Conservation (phyloP, 2,329 filamentous ascomycete genomes). For the Ascochyta viciae-villosae region DNA sequence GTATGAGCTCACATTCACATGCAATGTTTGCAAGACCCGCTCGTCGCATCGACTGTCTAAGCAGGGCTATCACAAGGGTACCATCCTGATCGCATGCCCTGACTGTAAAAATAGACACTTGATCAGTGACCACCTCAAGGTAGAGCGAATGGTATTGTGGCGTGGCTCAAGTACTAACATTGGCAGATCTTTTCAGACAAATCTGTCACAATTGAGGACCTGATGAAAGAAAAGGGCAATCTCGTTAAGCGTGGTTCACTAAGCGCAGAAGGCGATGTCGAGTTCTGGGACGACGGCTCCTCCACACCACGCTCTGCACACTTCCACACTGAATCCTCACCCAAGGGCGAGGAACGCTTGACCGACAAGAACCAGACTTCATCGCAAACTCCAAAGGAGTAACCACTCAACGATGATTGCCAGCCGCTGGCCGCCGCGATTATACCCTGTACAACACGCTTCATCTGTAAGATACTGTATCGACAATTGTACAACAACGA, state of each 20-base stretch:
- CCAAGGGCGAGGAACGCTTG: constrained; percentile 34
- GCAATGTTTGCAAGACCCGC: constrained; percentile 79
- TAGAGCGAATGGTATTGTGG: constrained; percentile 32
- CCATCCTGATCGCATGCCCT: constrained; percentile 87
- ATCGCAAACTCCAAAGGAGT: constrained; percentile 23
- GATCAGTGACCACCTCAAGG: constrained; percentile 86
- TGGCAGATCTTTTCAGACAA: constrained; percentile 73
- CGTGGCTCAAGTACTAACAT: constrained; percentile 7
- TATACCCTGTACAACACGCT: constrained; percentile 18
- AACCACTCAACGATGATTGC: background rate
- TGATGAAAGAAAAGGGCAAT: constrained; percentile 78
- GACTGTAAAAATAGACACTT: constrained; percentile 85
- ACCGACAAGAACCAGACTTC: constrained; percentile 24
- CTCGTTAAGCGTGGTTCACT: constrained; percentile 75
- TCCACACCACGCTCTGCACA: constrained; percentile 44
- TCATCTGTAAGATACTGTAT: constrained; percentile 11
- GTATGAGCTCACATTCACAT: constrained; percentile 92
- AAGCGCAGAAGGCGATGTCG: constrained; percentile 81
- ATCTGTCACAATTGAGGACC: constrained; percentile 74
- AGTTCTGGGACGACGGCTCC: constrained; percentile 84
- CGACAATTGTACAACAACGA: background rate
- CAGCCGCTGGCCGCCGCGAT: constrained; percentile 12
- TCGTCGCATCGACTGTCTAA: constrained; percentile 89
- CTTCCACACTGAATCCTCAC: constrained; percentile 40
- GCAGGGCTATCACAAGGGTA: constrained; percentile 92